Percentiles rank a stretch among this genome's conserved stretches.
These are phyloP conservation scores for Komagataella pastoris DNA, from an alignment of 805 yeast species.

Conservation along the genomic window DNA sequence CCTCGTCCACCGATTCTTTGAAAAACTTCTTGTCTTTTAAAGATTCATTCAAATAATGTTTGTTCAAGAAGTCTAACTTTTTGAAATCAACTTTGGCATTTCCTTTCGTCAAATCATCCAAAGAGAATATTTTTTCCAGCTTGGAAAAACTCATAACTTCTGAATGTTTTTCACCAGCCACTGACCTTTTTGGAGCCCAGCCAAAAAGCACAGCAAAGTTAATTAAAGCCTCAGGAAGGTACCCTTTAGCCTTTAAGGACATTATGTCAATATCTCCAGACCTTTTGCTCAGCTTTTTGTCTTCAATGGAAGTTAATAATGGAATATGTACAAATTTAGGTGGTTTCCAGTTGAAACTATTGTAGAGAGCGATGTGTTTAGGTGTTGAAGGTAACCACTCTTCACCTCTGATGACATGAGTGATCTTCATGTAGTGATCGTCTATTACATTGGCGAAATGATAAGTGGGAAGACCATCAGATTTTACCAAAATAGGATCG, in stretches of 20 bases:
- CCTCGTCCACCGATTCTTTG: slow-evolving; percentile 20
- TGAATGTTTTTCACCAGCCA: slow-evolving; percentile 28
- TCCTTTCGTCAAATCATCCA: slow-evolving; percentile 77
- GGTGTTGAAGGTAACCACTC: slow-evolving; percentile 98
- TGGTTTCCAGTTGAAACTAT: slow-evolving; percentile 74
- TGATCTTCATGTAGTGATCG: slow-evolving; percentile 83
- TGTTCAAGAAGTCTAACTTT: slow-evolving; percentile 69
- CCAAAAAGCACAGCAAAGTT: slow-evolving; percentile 88
- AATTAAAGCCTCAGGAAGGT: slow-evolving; percentile 75
- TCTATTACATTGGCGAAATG: slow-evolving; percentile 95
- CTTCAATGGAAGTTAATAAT: slow-evolving; percentile 55
- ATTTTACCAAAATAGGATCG: slow-evolving; percentile 79
- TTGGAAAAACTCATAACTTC: slow-evolving; percentile 42
- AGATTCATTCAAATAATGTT: slow-evolving; percentile 39
- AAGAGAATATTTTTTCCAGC: slow-evolving; percentile 39
- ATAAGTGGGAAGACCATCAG: slow-evolving; percentile 94
- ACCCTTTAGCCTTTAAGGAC: slow-evolving; percentile 43
- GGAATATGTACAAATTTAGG: slow-evolving; percentile 90
- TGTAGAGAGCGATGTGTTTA: slow-evolving; percentile 77
- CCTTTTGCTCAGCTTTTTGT: slow-evolving; percentile 77
- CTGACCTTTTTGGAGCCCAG: slow-evolving; percentile 71
- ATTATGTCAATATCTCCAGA: slow-evolving; percentile 69
- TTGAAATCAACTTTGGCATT: slow-evolving; percentile 81
- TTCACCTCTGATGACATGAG: slow-evolving; percentile 94
- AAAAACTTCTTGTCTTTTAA: slow-evolving; percentile 25